Evolutionary conservation across 1,284 basidiomycete species (phyloP), one percentile per base, ranked within the genome.

Genomic region (Rugosomyces carneus): DNA sequence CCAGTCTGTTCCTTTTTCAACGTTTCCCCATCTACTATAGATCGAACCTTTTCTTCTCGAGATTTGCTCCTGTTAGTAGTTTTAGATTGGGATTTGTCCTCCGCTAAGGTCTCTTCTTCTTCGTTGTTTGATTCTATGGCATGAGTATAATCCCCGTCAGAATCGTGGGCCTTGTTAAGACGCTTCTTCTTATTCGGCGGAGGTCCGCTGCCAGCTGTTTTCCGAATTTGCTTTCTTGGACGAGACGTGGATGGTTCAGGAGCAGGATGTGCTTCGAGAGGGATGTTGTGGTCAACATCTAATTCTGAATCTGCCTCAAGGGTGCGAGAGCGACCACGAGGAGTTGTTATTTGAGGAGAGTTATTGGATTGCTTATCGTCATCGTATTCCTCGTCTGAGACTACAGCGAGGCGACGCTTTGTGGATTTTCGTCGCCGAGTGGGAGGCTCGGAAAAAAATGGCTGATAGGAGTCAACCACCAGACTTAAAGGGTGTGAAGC

Each of bases 361-460:
- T 45, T 50, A 18, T 37, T 20, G 43, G 44, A 8, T 49, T n/a
- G 37, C 8, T 9, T 34, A 37, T 50, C 48, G 40, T 55, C 45
- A 23, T 53, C 57, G 27, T 59, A 55, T 15, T 59, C 60, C 1
- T 61, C 60, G 13, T 60, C 60, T 24, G 55, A 50, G 32, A 59
- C 44, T 15, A 52, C 52, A 6, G 36, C 36, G 34, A 57, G 48
- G 42, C 57, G 53, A 44, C 61, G 58, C 42, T 60, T 63, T 26
- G 35, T 52, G 18, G 51, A 13, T 45, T 55, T 56, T 36, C 59
- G 58, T 23, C 54, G 53, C 20, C 53, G 45, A 29, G 45, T 26
- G 5, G 51, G 39, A 13, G 48, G 35, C 18, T 63, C 63, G 26
- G 56, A 40, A 20, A 21, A 38, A 18, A 46, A 46, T 10, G 46